Base-by-base conservation (phyloP, 1,284 basidiomycete genomes). In the Coniferiporia weirii region DNA sequence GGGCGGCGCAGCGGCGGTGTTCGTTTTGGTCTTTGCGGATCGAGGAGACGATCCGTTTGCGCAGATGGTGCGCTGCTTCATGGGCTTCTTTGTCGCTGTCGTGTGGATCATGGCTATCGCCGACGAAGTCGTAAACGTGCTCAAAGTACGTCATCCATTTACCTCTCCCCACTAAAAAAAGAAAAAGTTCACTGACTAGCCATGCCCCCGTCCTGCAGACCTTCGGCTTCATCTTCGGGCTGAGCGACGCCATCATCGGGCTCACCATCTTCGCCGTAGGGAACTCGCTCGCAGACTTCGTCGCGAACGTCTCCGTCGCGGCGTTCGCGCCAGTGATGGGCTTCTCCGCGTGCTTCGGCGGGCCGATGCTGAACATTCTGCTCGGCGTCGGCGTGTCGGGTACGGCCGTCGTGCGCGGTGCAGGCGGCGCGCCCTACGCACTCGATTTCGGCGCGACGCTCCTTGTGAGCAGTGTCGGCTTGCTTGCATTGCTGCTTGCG, bases 31-130 rank as follows among this genome's bases (percentile, higher is more conserved):
- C 0, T 85, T 87, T 68, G 81, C 84, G 1, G 78, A 80, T 2
- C 78, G 81, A 54, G 87, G 88, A 1, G 76, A 78, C 5, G 79
- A 85, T 57, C 77, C 80, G 0, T 73, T 80, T 1, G 82, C 84
- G 56, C 80, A 84, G 54, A 78, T 92, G 70, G 79, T 82, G n/a
- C 80, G 93, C 15, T 95, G 92, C 69, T 88, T 85, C 43, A 85
- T 93, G 77, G 95, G 95, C 0, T 98, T 98, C 73, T 72, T 87
- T 35, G 88, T 95, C 43, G 81, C 93, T 12, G 84, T 96, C 66
- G 85, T 97, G 4, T 97, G 95, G 95, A 96, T 97, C 66, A 93
- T 95, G 81, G 90, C 89, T 7, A 95, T 97, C 56, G 94, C 95
- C 1, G 93, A 96, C 70, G 92, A 97, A 71, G 93, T 95, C 2